These are phyloP conservation scores for Iodosphaeria phyllophila DNA, from an alignment of 2,329 filamentous ascomycete genomes.

Conservation along the genomic window DNA sequence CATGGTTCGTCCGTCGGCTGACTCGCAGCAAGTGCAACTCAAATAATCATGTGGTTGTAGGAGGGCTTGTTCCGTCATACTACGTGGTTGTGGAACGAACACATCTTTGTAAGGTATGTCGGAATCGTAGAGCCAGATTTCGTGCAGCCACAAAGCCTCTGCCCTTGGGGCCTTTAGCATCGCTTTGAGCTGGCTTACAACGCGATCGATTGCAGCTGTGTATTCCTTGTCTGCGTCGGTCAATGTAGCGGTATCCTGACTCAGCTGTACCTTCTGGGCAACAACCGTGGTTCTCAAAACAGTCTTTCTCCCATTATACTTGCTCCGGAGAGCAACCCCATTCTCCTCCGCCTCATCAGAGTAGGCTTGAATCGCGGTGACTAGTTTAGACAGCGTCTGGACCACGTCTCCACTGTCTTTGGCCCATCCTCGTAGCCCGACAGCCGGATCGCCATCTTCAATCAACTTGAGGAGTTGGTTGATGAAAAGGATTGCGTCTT, in stretches of 20 bases:
- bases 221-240: conserved; percentile 54
- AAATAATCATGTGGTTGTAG: conserved; percentile 61
- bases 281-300: conserved; percentile 61
- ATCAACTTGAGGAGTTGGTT: conserved; percentile 20
- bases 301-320: conserved; percentile 53
- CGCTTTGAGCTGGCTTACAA: conserved; percentile 28
- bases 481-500: conserved; percentile 24
- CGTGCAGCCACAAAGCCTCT: conserved; percentile 39
- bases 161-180: conserved; percentile 17
- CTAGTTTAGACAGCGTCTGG: conserved; percentile 19
- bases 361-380: conserved; percentile 27
- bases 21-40: conserved; percentile 48
- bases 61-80: conserved; percentile 53
- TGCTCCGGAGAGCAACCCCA: conserved; percentile 43
- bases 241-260: conserved; percentile 52
- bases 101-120: conserved; percentile 52
- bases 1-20: conserved; percentile 27
- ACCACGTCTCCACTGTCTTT: conserved; percentile 14
- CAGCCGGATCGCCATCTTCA: conserved; percentile 16
- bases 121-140: conserved; percentile 60
- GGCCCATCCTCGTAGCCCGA: conserved; percentile 16
- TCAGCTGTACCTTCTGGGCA: conserved; percentile 65
- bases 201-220: conserved; percentile 41
- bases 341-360: conserved; percentile 22
- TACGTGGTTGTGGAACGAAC: conserved; percentile 55